phyloP scores from a whole-genome alignment of 371 early-diverging fungal genomes.

The Circinella umbellata region DNA sequence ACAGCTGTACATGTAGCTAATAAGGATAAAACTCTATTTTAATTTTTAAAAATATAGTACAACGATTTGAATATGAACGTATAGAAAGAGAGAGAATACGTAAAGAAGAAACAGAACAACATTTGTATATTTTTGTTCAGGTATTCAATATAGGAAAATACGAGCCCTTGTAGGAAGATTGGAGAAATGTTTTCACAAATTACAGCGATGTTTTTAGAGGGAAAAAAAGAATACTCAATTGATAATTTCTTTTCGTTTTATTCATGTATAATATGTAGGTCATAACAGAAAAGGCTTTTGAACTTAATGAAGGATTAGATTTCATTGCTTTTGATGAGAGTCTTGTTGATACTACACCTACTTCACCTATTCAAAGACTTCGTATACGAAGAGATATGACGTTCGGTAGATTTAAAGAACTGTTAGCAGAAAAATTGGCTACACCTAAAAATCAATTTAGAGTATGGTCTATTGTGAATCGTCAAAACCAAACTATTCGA shows the following conservation, averaged over 20 bases:
- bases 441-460: constrained; percentile 64
- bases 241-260: too few relatives aligned
- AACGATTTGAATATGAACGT: constrained; percentile 58
- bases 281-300: constrained; percentile 59
- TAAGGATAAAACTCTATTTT: too few relatives aligned
- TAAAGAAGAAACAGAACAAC: constrained; percentile 72
- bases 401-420: constrained; percentile 37
- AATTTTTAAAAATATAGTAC: constrained; percentile 26
- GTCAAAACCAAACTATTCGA: constrained; percentile 92
- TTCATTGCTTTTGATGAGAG: constrained; percentile 51
- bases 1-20: too few relatives aligned
- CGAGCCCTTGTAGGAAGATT: too few relatives aligned
- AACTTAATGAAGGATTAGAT: constrained; percentile 81
- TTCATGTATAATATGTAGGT: constrained; percentile 39
- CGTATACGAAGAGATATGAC: constrained; percentile 36
- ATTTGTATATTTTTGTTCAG: constrained; percentile 56
- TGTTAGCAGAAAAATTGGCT: constrained; percentile 33
- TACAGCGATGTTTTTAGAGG: not conserved
- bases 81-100: constrained; percentile 49
- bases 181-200: not conserved
- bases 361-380: constrained; percentile 18
- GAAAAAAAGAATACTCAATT: too few relatives aligned
- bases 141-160: not conserved
- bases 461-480: constrained; percentile 85
- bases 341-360: constrained; percentile 15